These are phyloP conservation scores for Aspergillus egyptiacus DNA, from an alignment of 495 filamentous ascomycete genomes.

Conservation along the genomic window DNA sequence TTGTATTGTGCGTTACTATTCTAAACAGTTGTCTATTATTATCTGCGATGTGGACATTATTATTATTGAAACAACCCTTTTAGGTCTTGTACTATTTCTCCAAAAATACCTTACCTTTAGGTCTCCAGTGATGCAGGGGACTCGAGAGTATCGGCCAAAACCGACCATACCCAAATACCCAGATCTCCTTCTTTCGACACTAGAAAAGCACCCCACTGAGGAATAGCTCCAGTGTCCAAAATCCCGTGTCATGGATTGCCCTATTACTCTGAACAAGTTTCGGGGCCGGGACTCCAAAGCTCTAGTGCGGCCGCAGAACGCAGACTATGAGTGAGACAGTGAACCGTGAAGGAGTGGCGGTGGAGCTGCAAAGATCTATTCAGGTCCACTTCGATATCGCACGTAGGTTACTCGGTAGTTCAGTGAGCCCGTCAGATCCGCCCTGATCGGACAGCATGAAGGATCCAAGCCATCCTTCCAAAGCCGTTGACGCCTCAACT, in stretches of 20 bases:
- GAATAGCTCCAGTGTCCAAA: neutral
- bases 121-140: no score
- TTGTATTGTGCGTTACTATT: slow-evolving; percentile 7
- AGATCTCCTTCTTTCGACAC: no score
- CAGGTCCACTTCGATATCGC: slow-evolving; percentile 6
- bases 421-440: slow-evolving; percentile 13
- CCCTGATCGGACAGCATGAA: slow-evolving; percentile 31
- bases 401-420: neutral
- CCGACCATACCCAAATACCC: no score
- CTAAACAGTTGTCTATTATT: slow-evolving; percentile 6
- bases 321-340: slow-evolving; percentile 7
- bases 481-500: slow-evolving; percentile 36
- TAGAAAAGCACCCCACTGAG: slow-evolving; percentile 1
- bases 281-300: no score
- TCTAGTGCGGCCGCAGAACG: no score
- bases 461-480: slow-evolving; percentile 43
- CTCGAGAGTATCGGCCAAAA: no score
- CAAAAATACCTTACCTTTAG: no score
- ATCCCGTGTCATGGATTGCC: no score
- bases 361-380: slow-evolving; percentile 1
- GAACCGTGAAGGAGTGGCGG: slow-evolving; percentile 15
- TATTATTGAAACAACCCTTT: no score
- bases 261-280: no score
- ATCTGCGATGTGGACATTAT: neutral
- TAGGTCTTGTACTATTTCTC: no score